These are phyloP conservation scores for Lentinula edodes DNA, from an alignment of 768 basidiomycete species.

Conservation along the genomic window DNA sequence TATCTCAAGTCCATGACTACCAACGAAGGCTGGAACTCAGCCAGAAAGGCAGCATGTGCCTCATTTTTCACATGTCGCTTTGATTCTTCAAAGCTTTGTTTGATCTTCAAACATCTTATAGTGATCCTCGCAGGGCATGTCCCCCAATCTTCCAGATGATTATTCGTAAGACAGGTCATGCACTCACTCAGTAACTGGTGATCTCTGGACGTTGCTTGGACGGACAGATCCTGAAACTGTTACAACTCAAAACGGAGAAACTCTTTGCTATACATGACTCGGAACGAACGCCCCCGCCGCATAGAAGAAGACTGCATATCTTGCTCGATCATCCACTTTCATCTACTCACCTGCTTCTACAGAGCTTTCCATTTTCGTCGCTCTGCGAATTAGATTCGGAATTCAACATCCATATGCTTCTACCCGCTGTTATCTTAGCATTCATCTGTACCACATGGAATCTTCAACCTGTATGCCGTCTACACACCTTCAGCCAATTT, in stretches of 20 bases:
- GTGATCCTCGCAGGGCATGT: no score
- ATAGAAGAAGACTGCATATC: not conserved
- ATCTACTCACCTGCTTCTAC: not conserved
- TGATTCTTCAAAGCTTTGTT: not conserved
- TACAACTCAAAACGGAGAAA: not conserved
- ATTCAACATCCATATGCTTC: not conserved
- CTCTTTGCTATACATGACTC: not conserved
- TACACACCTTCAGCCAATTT: not conserved
- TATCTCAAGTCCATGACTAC: not conserved
- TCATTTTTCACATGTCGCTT: not conserved
- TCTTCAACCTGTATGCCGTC: not conserved
- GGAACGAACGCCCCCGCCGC: not conserved
- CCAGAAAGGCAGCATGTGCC: not conserved
- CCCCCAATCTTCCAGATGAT: no score
- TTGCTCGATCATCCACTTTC: not conserved
- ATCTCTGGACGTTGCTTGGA: no score
- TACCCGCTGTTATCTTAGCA: not conserved
- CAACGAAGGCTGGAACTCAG: not conserved
- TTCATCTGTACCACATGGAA: not conserved
- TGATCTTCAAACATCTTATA: not conserved
- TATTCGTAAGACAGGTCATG: no score
- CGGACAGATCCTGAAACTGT: no score
- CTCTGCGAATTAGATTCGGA: not conserved
- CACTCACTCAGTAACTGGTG: no score
- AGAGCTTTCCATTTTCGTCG: not conserved